phyloP scores from a whole-genome alignment of 2,329 filamentous ascomycete genomes.

The Fusarium nisikadoi region DNA sequence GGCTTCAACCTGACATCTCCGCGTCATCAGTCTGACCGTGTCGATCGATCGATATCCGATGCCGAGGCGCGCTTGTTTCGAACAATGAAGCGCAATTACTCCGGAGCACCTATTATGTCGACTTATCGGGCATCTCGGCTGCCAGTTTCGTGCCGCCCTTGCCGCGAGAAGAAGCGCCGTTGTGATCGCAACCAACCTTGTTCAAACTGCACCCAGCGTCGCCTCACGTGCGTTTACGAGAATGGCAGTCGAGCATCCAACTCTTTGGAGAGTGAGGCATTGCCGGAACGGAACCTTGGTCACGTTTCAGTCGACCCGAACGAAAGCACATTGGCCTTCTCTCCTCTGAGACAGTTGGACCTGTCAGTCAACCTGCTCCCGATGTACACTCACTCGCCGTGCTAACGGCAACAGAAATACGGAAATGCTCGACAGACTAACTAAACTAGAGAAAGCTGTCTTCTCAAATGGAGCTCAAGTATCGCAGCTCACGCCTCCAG shows the following conservation, averaged over 20 bases:
- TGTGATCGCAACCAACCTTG: constrained; percentile 10
- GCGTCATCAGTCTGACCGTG: background rate
- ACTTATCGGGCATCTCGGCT: background rate
- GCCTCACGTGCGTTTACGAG: background rate
- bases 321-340: background rate
- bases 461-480: background rate
- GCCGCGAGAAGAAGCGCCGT: background rate
- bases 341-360: background rate
- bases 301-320: background rate
- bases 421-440: background rate
- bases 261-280: background rate
- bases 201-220: constrained; percentile 1
- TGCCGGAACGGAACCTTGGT: too few species aligned
- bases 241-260: background rate
- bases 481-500: background rate
- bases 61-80: too few species aligned
- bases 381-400: background rate
- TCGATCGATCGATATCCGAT: background rate
- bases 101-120: background rate
- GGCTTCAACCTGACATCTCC: background rate
- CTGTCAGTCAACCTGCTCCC: background rate
- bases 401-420: background rate
- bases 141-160: background rate
- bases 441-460: background rate
- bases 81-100: background rate